These are phyloP conservation scores for Bathelium albidoporum DNA, from an alignment of 495 filamentous ascomycete species.

Conservation along the genomic window DNA sequence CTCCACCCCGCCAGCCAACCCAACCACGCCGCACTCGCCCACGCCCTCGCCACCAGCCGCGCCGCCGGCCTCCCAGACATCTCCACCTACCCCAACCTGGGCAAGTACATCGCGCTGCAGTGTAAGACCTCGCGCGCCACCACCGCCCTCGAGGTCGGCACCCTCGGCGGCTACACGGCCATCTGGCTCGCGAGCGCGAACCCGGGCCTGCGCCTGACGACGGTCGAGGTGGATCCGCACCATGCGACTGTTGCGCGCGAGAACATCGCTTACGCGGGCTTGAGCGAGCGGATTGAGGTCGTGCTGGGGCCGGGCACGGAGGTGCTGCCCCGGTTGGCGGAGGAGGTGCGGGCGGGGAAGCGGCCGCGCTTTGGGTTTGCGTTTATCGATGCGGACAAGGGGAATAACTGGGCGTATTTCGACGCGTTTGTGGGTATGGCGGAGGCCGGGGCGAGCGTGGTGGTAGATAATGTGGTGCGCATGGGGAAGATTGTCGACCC, in stretches of 20 bases:
- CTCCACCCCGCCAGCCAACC: constrained; percentile 10
- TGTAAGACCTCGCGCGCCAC: constrained; percentile 19
- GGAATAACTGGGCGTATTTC: constrained; percentile 31
- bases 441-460: constrained; percentile 17
- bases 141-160: constrained; percentile 29
- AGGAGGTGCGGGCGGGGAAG: constrained; percentile 27
- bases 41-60: constrained; percentile 15
- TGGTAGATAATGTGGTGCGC: constrained; percentile 33
- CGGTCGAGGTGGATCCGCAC: constrained; percentile 22
- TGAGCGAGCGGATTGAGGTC: constrained; percentile 26
- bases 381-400: constrained; percentile 34
- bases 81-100: constrained; percentile 9
- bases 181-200: constrained; percentile 24
- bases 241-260: constrained; percentile 24
- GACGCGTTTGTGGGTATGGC: constrained; percentile 20
- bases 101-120: constrained; percentile 25
- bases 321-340: constrained; percentile 23
- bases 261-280: constrained; percentile 23
- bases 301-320: constrained; percentile 25
- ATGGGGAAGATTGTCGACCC: constrained; percentile 23
- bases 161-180: constrained; percentile 27
- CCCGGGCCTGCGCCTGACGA: constrained; percentile 20
- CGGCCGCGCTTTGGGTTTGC: constrained; percentile 23
- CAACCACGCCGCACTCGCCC: constrained; percentile 13
- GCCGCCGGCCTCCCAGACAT: constrained; percentile 25